These are phyloP conservation scores for Hypoxylon fragiforme DNA, from an alignment of 495 filamentous ascomycete genomes.

Conservation along the genomic window DNA sequence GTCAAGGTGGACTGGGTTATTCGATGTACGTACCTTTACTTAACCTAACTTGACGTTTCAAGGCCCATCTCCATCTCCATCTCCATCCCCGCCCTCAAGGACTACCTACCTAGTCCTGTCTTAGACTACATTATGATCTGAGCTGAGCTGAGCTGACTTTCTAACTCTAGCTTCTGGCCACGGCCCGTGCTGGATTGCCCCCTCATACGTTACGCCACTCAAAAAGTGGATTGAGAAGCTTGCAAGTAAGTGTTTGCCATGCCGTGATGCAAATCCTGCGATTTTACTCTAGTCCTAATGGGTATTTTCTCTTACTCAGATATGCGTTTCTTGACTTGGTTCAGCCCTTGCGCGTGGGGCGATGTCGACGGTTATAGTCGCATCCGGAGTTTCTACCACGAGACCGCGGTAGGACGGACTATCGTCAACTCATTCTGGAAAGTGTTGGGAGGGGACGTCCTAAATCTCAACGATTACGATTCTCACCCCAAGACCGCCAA, in stretches of 20 bases:
- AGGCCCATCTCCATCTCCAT: too few relatives aligned
- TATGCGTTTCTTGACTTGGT: constrained; percentile 37
- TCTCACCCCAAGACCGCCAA: constrained; percentile 61
- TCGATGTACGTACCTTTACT: constrained; percentile 48
- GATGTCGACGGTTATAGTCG: constrained; percentile 40
- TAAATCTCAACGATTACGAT: constrained; percentile 57
- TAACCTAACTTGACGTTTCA: too few relatives aligned
- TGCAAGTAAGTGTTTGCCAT: constrained; percentile 50
- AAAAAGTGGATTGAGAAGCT: constrained; percentile 59
- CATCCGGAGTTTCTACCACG: constrained; percentile 60
- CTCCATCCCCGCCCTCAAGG: too few relatives aligned
- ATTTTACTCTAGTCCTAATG: too few relatives aligned
- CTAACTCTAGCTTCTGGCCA: constrained; percentile 58
- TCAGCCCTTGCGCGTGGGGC: constrained; percentile 44
- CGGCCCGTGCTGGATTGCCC: constrained; percentile 70
- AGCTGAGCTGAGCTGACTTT: constrained; percentile 13
- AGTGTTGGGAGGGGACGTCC: constrained; percentile 58
- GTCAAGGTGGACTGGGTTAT: constrained; percentile 79
- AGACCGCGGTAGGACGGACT: constrained; percentile 63
- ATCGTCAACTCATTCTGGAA: constrained; percentile 69
- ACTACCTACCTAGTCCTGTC: too few relatives aligned
- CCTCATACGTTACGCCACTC: constrained; percentile 45
- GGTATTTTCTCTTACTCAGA: too few relatives aligned
- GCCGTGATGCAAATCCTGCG: too few relatives aligned
- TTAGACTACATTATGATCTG: too few relatives aligned